phyloP scores from a whole-genome alignment of 2,329 filamentous ascomycete species.

The Ophiostoma sp. region DNA sequence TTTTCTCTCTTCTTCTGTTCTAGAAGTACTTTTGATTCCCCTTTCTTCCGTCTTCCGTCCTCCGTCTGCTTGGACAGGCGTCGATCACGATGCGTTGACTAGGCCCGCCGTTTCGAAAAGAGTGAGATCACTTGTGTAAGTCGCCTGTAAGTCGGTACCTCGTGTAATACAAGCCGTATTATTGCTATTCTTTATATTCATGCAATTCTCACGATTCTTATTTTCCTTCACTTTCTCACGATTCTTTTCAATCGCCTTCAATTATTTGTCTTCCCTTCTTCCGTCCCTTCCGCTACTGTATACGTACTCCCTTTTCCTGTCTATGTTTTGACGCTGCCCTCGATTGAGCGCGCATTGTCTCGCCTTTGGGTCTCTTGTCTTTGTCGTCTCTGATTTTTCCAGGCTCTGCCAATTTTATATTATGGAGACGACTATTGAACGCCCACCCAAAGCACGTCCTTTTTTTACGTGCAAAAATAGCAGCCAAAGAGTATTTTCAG shows the following conservation, averaged over 20 bases:
- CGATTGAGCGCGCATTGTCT: slow-evolving; percentile 1
- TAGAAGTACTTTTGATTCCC: background rate
- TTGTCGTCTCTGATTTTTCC: background rate
- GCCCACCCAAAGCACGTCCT: background rate
- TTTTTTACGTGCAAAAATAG: background rate
- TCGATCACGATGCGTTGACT: slow-evolving; percentile 11
- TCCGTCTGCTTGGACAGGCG: background rate
- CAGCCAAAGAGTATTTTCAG: background rate
- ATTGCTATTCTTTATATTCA: background rate
- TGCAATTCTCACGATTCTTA: background rate
- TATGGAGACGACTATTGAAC: slow-evolving; percentile 17
- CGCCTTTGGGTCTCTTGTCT: background rate
- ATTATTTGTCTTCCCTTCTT: background rate
- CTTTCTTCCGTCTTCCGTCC: background rate
- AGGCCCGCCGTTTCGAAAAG: slow-evolving; percentile 18
- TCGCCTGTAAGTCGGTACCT: background rate
- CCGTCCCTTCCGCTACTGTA: background rate
- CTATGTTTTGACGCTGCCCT: background rate
- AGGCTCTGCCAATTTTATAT: slow-evolving; percentile 12
- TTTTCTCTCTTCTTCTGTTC: background rate
- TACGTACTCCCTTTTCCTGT: background rate
- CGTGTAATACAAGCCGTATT: background rate
- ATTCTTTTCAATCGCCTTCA: background rate
- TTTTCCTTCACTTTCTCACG: background rate
- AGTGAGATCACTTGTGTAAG: background rate